phyloP scores from a whole-genome alignment of 1,139 yeast genomes.

The Saccharomyces hybrid region DNA sequence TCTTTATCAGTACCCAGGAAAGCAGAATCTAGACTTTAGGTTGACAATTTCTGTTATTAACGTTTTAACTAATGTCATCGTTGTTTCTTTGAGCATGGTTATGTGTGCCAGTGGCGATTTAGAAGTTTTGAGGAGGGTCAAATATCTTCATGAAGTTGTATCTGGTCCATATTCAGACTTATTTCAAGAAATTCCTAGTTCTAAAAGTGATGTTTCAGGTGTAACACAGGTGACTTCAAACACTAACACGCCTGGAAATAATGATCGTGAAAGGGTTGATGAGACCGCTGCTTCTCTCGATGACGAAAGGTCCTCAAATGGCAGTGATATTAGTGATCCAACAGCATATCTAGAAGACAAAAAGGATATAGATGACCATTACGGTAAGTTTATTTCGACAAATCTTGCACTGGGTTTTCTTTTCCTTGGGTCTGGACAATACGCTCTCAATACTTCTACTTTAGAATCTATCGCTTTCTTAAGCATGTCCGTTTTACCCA shows the following conservation, averaged over 20 bases:
- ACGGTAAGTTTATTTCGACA: constrained; percentile 71
- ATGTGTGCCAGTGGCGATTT: constrained; percentile 94
- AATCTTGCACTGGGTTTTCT: constrained; percentile 82
- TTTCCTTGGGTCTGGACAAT: constrained; percentile 89
- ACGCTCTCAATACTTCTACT: constrained; percentile 54
- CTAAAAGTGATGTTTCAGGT: neutral
- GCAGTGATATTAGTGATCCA: neutral
- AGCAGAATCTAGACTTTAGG: constrained; percentile 48
- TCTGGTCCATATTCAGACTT: constrained; percentile 26
- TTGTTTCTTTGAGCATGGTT: constrained; percentile 58
- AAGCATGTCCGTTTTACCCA: constrained; percentile 64
- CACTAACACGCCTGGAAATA: neutral
- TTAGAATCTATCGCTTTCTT: constrained; percentile 37
- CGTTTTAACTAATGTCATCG: constrained; percentile 51
- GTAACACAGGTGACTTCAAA: neutral
- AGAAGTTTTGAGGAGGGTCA: constrained; percentile 61
- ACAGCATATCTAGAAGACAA: constrained; percentile 4
- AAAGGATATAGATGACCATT: constrained; percentile 32
- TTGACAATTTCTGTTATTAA: constrained; percentile 51
- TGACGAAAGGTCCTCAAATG: neutral
- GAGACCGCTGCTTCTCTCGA: neutral
- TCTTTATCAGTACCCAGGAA: constrained; percentile 42
- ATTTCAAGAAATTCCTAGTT: constrained; percentile 8
- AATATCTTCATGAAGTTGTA: constrained; percentile 52
- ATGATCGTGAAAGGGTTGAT: constrained; percentile 5